Base-by-base conservation (phyloP, 495 filamentous ascomycete species). In the Annulohypoxylon moriforme region DNA sequence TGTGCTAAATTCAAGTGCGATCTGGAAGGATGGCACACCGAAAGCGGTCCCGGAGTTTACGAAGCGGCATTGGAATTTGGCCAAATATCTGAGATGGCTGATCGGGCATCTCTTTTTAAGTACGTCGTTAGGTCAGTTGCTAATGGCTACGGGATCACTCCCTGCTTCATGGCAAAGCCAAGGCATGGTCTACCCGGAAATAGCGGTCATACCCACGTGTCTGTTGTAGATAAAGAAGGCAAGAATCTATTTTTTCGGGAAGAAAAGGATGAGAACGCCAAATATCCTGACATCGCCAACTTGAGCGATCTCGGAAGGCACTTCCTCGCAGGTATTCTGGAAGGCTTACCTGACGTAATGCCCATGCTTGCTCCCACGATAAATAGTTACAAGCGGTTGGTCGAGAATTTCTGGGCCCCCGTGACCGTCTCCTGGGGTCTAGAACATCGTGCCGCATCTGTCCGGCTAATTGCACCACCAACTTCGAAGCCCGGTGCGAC, bases 151-250 rank as follows among this genome's bases (percentile, higher is more conserved):
- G 94, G 93, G 47, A 97, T 98, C 74, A 97, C 93, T 0, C 96
- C 96, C 0, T 95, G 93, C 77, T 99, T 99, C 83, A 99, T 99
- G 96, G 96, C 96, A n/a, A 99, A 98, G 77, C 96, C 96, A 4
- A 88, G 91, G 47, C 87, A 96, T 73, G 93, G 93, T 0, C 81
- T 98, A 0, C 96, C 96, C 0, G 96, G 96, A 8, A 98, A 97
- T 78, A 93, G 90, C 47, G 96, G 96, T 1, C 96, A 99, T 79
- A 96, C 97, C 87, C 96, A 99, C 76, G 76, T 98, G 65, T 97
- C 94, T 0, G 76, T 96, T 31, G 88, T 93, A 11, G 90, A 92
- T 71, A 83, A 86, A 40, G 76, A 84, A 18, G 88, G 89, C 46
- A 90, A 89, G 72, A 98, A 98, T 71, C 87, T 97, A 27, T 91